Conservation (phyloP, 495 filamentous ascomycete genomes). For the Collariella sp. region DNA sequence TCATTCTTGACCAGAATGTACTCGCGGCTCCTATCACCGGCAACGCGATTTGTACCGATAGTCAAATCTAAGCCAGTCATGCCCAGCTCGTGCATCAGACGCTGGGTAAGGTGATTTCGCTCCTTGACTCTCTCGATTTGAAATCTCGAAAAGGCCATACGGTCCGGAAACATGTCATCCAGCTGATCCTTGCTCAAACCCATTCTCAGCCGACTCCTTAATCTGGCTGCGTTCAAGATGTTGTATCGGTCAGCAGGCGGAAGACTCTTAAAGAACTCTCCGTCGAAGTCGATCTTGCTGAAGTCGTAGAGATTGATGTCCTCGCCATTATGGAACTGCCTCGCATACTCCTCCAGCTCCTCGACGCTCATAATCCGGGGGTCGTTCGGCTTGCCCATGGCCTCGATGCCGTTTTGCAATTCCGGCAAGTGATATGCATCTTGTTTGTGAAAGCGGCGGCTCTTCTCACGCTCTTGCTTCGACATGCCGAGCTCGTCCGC, state of each 20-base stretch:
- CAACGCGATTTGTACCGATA: slow-evolving; percentile 60
- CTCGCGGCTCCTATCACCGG: slow-evolving; percentile 82
- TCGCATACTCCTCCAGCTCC: slow-evolving; percentile 85
- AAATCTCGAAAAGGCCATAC: slow-evolving; percentile 95
- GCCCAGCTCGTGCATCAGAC: slow-evolving; percentile 88
- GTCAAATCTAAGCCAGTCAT: slow-evolving; percentile 70
- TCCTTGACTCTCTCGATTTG: slow-evolving; percentile 91
- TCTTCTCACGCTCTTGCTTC: slow-evolving; percentile 61
- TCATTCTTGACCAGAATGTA: slow-evolving; percentile 95
- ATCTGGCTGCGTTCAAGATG: slow-evolving; percentile 84
- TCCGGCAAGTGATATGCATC: slow-evolving; percentile 93
- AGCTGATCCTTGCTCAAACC: slow-evolving; percentile 93
- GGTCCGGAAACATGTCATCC: slow-evolving; percentile 89
- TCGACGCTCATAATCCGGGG: slow-evolving; percentile 90
- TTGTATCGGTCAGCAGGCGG: slow-evolving; percentile 91
- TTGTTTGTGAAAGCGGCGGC: slow-evolving; percentile 74
- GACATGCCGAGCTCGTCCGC: slow-evolving; percentile 82
- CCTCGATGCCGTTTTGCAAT: slow-evolving; percentile 60
- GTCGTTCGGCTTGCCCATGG: slow-evolving; percentile 85
- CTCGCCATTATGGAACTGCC: slow-evolving; percentile 85
- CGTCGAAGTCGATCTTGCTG: slow-evolving; percentile 95
- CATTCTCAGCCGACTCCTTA: slow-evolving; percentile 85
- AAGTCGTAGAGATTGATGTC: slow-evolving; percentile 98
- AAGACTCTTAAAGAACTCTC: slow-evolving; percentile 82
- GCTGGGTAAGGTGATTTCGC: slow-evolving; percentile 89